Conservation (phyloP, 2,329 filamentous ascomycete genomes). For the Raffaelea ambrosiae region DNA sequence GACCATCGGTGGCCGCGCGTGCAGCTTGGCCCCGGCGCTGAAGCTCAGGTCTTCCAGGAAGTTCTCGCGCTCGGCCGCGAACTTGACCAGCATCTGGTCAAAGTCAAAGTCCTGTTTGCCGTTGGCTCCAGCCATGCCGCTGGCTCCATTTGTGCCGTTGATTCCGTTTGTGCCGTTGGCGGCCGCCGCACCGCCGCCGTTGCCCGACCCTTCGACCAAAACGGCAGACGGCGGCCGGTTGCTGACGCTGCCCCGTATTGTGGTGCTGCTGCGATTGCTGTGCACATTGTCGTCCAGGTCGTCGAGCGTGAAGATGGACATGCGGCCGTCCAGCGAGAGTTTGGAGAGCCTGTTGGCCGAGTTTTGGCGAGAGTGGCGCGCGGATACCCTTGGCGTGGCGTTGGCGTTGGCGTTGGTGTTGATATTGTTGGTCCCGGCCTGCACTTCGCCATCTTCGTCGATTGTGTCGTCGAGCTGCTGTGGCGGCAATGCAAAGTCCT, state of each 20-base stretch:
- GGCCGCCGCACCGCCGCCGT: slow-evolving; percentile 17
- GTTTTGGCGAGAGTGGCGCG: slow-evolving; percentile 53
- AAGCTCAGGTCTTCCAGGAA: slow-evolving; percentile 91
- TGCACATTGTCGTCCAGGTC: slow-evolving; percentile 48
- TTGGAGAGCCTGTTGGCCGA: slow-evolving; percentile 52
- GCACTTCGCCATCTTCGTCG: slow-evolving; percentile 52
- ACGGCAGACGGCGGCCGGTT: background rate
- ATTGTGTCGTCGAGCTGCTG: slow-evolving; percentile 49
- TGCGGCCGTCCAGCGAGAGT: slow-evolving; percentile 32
- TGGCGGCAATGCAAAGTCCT: slow-evolving; percentile 36
- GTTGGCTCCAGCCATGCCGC: slow-evolving; percentile 24
- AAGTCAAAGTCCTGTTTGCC: slow-evolving; percentile 72
- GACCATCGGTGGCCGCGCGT: slow-evolving; percentile 61
- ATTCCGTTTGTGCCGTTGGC: slow-evolving; percentile 1
- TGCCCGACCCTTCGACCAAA: background rate
- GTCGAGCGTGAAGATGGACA: slow-evolving; percentile 46
- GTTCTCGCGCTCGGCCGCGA: slow-evolving; percentile 86
- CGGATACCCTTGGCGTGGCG: slow-evolving; percentile 18
- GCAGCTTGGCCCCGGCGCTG: slow-evolving; percentile 70
- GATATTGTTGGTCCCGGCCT: slow-evolving; percentile 29
- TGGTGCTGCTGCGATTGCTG: slow-evolving; percentile 60
- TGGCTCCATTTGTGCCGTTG: slow-evolving; percentile 11
- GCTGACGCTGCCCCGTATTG: slow-evolving; percentile 36
- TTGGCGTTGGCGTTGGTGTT: slow-evolving; percentile 20
- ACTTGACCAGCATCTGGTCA: slow-evolving; percentile 85